Evolutionary conservation across 768 basidiomycete species (phyloP), one percentile per base, ranked within the genome.

Genomic region (Xanthoconium stramineum): DNA sequence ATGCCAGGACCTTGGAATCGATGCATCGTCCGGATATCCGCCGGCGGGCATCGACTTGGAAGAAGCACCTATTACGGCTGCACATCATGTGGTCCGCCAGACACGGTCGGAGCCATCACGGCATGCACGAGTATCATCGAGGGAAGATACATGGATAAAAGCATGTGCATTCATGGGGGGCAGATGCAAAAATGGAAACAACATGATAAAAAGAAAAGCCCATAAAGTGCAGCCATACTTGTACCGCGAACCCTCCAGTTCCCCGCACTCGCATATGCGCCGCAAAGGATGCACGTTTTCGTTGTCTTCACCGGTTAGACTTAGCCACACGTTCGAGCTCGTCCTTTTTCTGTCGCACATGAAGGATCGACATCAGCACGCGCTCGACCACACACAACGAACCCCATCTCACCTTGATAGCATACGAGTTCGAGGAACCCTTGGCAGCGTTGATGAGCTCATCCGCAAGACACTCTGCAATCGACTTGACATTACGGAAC

Each of bases 241-340:
- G 62, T 51, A 59, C 44, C 60, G 43, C 51, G 43, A 55, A 50
- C 55, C 43, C 42, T 59, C 54, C 47, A 37, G 29, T 50, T 52
- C 58, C 48, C 52, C 51, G 39, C 49, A 46, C 28, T 24, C 50
- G 29, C 30, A 29, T 30, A 17, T 32, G 17, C 48, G 47, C 15
- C 20, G 35, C 42, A 53, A 29, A 51, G 33, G 36, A 6, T 37
- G 38, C 15, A 20, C 12, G 7, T 4, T n/a, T n/a, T 38, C 60
- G 64, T 86, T 91, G 61, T 47, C 64, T 87, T 92, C 85, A 99
- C 85, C 96, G 92, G 82, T 99, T 99, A 77, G 94, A 97, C 82
- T 98, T 98, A 81, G 97, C 97, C 55, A 99, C 97, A 83, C 96
- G 95, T 83, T 99, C 96, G 63, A 99, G 86, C 77, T 99, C 96